These are phyloP conservation scores for Fusarium mangiferae DNA, from an alignment of 2,329 filamentous ascomycete species.

Conservation along the genomic window DNA sequence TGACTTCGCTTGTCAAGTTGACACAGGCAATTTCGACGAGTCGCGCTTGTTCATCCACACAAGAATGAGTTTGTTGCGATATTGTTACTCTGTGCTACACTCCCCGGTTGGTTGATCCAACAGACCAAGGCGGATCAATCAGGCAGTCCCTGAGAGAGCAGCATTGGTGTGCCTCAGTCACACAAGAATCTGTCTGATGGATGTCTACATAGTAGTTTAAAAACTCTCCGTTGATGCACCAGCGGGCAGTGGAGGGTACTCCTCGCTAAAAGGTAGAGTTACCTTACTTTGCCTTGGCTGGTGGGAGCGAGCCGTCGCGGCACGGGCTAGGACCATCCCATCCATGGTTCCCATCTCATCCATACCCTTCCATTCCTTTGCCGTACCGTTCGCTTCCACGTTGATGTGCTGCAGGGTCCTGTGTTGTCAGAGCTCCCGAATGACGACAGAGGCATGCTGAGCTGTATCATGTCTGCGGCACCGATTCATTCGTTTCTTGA, in stretches of 20 bases:
- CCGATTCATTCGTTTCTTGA: slow-evolving; percentile 4
- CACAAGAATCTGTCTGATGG: slow-evolving; percentile 1
- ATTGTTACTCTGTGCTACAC: slow-evolving; percentile 3
- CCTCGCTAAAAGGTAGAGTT: slow-evolving; percentile 9
- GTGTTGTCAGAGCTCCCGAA: background rate
- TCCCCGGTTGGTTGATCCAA: background rate
- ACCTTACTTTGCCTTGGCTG: slow-evolving; percentile 6
- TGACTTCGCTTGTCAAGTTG: slow-evolving; percentile 11
- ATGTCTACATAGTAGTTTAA: background rate
- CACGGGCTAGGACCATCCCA: slow-evolving; percentile 27
- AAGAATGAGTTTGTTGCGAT: slow-evolving; percentile 3
- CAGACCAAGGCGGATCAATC: background rate
- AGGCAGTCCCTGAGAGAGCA: background rate
- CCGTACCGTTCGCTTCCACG: slow-evolving; percentile 26
- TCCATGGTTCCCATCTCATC: slow-evolving; percentile 18
- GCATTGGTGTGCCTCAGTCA: background rate
- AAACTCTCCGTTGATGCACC: slow-evolving; percentile 30
- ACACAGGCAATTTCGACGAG: background rate
- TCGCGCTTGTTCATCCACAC: slow-evolving; percentile 18
- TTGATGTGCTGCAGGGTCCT: slow-evolving; percentile 37
- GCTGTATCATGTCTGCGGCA: slow-evolving; percentile 9
- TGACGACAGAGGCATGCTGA: slow-evolving; percentile 8
- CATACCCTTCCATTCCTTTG: background rate
- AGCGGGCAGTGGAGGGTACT: slow-evolving; percentile 7
- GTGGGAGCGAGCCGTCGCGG: slow-evolving; percentile 34